Evolutionary conservation across 1,284 basidiomycete species (phyloP).

Genomic region (Pterula multifida): DNA sequence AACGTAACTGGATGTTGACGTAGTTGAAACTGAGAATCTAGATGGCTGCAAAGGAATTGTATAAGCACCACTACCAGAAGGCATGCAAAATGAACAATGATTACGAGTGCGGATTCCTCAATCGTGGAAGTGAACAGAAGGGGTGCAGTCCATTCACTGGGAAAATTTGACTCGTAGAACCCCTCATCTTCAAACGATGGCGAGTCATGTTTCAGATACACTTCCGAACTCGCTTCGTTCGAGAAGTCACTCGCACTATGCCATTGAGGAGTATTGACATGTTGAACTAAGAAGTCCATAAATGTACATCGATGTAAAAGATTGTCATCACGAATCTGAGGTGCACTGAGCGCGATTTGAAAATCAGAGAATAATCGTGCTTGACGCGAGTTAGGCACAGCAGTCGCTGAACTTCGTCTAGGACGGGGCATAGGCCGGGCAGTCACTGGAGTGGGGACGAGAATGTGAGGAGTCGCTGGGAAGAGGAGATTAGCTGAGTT

Average conservation of each 20-base stretch:
- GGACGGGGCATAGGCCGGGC: not conserved
- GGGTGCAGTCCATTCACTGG: too few relatives aligned
- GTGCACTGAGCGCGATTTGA: not conserved
- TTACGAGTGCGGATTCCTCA: too few relatives aligned
- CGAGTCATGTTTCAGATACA: too few relatives aligned
- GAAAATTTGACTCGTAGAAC: too few relatives aligned
- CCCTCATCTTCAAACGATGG: not conserved
- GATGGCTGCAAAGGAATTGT: too few relatives aligned
- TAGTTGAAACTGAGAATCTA: not conserved
- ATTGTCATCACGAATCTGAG: not conserved
- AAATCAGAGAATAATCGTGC: not conserved
- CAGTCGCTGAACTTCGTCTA: not conserved
- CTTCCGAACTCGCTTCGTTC: too few relatives aligned
- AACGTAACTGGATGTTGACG: not conserved
- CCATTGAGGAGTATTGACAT: not conserved
- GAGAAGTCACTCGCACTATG: too few relatives aligned
- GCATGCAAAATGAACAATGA: too few relatives aligned
- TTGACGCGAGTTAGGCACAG: not conserved
- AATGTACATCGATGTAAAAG: not conserved
- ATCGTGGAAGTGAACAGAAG: not conserved
- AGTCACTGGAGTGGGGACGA: not conserved
- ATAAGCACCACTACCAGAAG: too few relatives aligned
- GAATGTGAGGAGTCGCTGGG: not conserved
- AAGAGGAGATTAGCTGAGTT: not conserved
- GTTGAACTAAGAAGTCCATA: not conserved